Conservation (phyloP, 352 stramenopile genomes). For the Globisporangium yorkense region DNA sequence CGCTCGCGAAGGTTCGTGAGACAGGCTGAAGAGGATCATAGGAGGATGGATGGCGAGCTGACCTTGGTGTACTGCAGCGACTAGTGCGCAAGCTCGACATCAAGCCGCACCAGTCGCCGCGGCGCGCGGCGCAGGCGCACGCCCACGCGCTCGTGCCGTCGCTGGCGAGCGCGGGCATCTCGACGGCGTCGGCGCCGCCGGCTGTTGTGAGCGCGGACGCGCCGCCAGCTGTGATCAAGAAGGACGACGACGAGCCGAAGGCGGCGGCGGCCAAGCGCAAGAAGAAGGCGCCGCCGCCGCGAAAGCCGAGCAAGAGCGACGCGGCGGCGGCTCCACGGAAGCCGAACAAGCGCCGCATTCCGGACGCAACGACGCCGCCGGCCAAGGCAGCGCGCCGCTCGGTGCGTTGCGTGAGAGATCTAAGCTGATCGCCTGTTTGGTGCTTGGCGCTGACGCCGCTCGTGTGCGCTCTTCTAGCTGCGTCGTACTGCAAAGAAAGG, state of each 20-base stretch:
- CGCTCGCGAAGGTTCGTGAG: slow-evolving; percentile 21
- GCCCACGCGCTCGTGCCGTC: slow-evolving; percentile 6
- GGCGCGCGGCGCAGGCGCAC: slow-evolving; percentile 31
- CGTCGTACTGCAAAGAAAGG: slow-evolving; percentile 45
- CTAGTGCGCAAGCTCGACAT: slow-evolving; percentile 60
- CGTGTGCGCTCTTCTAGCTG: slow-evolving; percentile 13
- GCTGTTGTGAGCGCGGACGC: slow-evolving; percentile 15
- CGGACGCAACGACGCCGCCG: slow-evolving; percentile 6
- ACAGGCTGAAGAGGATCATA: not conserved
- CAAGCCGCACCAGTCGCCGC: slow-evolving; percentile 69
- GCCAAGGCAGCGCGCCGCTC: slow-evolving; percentile 13
- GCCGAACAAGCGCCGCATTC: slow-evolving; percentile 24
- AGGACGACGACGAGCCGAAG: slow-evolving; percentile 18
- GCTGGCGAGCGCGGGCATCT: slow-evolving; percentile 13
- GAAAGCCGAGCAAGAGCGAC: not conserved
- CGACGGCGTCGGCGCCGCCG: slow-evolving; percentile 13
- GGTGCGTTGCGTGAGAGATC: slow-evolving; percentile 8
- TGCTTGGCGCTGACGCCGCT: not conserved
- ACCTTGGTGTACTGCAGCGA: slow-evolving; percentile 14
- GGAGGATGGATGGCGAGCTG: not conserved
- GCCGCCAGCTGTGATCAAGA: slow-evolving; percentile 9
- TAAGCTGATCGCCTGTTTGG: not conserved
- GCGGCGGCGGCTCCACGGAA: slow-evolving; percentile 13
- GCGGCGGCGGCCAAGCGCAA: not conserved
- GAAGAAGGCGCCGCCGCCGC: not conserved